phyloP scores from a whole-genome alignment of 352 stramenopile species.

The Globisporangium barbulae region DNA sequence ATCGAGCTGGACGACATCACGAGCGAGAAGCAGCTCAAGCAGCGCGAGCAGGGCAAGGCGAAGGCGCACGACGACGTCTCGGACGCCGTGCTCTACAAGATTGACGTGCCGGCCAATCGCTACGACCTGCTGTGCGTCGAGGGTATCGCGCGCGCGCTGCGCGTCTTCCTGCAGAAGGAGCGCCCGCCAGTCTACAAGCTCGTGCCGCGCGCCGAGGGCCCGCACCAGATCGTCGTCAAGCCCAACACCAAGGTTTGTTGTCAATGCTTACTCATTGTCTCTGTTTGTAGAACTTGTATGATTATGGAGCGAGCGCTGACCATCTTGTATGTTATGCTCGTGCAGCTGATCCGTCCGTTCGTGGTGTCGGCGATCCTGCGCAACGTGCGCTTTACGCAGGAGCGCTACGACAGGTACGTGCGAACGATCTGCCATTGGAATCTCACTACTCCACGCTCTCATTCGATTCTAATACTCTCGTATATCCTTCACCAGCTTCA shows the following conservation, averaged over 20 bases:
- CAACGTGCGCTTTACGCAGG: conserved; percentile 94
- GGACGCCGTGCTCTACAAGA: conserved; percentile 98
- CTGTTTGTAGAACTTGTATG: neutral
- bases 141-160: conserved; percentile 94
- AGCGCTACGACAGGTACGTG: conserved; percentile 91
- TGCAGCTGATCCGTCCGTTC: conserved; percentile 92
- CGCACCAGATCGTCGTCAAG: conserved; percentile 88
- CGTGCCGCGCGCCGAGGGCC: conserved; percentile 39
- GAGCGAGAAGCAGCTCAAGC: conserved; percentile 84
- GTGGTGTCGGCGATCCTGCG: conserved; percentile 97
- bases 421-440: neutral
- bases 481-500: conserved; percentile 83
- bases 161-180: conserved; percentile 97
- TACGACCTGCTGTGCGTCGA: conserved; percentile 99
- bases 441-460: neutral
- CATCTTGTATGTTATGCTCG: neutral
- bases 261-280: neutral
- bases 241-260: conserved; percentile 70
- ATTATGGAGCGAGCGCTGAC: neutral
- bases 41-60: conserved; percentile 64
- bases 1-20: conserved; percentile 96
- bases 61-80: conserved; percentile 56
- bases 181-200: conserved; percentile 87
- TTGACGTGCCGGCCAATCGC: conserved; percentile 99
- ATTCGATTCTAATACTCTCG: neutral